phyloP scores from a whole-genome alignment of 2,329 filamentous ascomycete species.

The Talaromyces pinophilus region DNA sequence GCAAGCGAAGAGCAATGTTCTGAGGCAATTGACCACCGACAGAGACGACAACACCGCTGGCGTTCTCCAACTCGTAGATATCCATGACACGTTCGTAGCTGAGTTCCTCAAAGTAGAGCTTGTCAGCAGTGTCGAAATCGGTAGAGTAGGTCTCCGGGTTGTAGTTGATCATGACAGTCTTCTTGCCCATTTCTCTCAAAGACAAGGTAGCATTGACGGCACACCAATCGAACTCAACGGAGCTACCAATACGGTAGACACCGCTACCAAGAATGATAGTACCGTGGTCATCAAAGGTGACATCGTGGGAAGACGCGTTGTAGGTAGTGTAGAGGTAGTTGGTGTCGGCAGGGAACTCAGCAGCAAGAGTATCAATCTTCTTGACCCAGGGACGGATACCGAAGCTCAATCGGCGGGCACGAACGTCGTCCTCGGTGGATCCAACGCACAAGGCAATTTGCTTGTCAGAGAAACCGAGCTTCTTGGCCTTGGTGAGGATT shows the following conservation, averaged over 20 bases:
- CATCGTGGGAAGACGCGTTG: constrained; percentile 91
- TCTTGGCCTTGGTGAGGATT: constrained; percentile 87
- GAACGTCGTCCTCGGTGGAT: constrained; percentile 84
- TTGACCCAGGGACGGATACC: constrained; percentile 95
- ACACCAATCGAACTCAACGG: constrained; percentile 99
- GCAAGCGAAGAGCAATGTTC: constrained; percentile 92
- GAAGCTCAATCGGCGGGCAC: constrained; percentile 79
- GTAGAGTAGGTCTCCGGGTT: constrained; percentile 81
- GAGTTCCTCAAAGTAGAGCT: constrained; percentile 94
- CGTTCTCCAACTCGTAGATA: constrained; percentile 89
- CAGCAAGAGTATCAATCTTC: constrained; percentile 96
- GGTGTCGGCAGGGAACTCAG: constrained; percentile 91
- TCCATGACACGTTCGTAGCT: constrained; percentile 98
- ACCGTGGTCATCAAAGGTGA: constrained; percentile 89
- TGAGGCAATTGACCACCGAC: constrained; percentile 95
- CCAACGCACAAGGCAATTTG: constrained; percentile 88
- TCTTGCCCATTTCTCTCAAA: constrained; percentile 82
- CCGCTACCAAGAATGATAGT: constrained; percentile 87
- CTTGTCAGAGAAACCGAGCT: constrained; percentile 94
- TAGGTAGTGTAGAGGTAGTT: constrained; percentile 99
- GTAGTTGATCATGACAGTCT: constrained; percentile 97
- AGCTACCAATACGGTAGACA: constrained; percentile 96
- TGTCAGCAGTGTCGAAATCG: constrained; percentile 86
- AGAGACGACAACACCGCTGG: constrained; percentile 86
- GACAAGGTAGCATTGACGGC: constrained; percentile 86